phyloP scores from a whole-genome alignment of 2,329 filamentous ascomycete species.

The Monosporascus sp. region DNA sequence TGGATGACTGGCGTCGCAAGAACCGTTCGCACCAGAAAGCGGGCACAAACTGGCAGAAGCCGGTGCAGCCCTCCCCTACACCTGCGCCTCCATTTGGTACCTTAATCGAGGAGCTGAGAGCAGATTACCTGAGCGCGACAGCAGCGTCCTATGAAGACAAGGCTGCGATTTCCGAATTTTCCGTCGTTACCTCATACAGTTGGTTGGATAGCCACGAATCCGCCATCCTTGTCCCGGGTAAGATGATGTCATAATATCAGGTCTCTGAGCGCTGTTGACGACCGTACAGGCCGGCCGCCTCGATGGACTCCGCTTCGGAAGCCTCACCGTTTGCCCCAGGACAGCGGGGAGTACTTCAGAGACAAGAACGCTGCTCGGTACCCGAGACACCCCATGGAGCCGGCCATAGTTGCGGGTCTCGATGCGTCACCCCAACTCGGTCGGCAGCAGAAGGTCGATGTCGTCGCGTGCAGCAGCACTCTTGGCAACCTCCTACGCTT shows the following conservation, averaged over 20 bases:
- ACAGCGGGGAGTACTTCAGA: slow-evolving; percentile 45
- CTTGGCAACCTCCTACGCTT: slow-evolving; percentile 58
- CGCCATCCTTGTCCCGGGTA: slow-evolving; percentile 30
- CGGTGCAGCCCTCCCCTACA: neutral
- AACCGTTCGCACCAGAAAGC: neutral
- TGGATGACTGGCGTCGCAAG: neutral
- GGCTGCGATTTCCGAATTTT: slow-evolving; percentile 3
- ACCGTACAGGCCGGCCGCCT: slow-evolving; percentile 40
- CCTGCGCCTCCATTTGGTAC: slow-evolving; percentile 4
- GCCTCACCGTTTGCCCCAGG: slow-evolving; percentile 33
- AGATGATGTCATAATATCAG: neutral
- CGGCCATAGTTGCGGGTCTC: slow-evolving; percentile 37
- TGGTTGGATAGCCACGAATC: slow-evolving; percentile 26
- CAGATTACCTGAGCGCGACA: neutral
- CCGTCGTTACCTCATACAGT: slow-evolving; percentile 31
- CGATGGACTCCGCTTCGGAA: slow-evolving; percentile 40
- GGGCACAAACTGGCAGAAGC: neutral
- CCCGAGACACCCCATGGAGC: slow-evolving; percentile 45
- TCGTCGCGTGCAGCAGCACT: slow-evolving; percentile 57
- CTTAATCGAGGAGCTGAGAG: slow-evolving; percentile 1
- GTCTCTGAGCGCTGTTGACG: neutral
- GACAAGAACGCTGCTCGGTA: slow-evolving; percentile 49
- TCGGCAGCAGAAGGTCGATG: slow-evolving; percentile 34
- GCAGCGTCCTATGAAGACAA: neutral
- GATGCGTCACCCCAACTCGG: slow-evolving; percentile 6